Base-by-base conservation (phyloP, 495 filamentous ascomycete genomes). In the Oidiodendron maius region DNA sequence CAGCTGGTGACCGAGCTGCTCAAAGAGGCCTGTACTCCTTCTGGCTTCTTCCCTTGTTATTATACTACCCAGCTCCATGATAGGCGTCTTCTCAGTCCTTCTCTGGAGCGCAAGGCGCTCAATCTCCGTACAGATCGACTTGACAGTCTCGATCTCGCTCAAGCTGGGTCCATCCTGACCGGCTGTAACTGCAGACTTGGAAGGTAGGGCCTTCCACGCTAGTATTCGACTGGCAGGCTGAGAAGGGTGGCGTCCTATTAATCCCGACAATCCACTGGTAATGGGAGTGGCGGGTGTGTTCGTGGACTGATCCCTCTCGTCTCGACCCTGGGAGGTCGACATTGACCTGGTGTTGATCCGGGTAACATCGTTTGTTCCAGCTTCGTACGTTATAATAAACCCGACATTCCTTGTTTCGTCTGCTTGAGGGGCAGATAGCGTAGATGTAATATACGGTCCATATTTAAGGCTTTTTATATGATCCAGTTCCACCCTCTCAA, bases 391-490 rank as follows among this genome's bases (percentile, higher is more conserved):
- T 9, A 98, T 63, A 1, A 94, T 74, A 26, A 96, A 69, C 2
- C 93, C 93, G 8, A 95, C 80, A 50, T 96, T 96, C 58, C 72
- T 80, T 35, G 71, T 66, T 60, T 88, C 85, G 53, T 97, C 84
- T 20, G 75, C 71, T 51, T 94, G 86, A 1, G 77, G 66, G 0
- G 80, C 63, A 3, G 90, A 84, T 20, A 96, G 70, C 2, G 87
- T 90, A 1, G 83, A 90, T 1, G 88, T 95, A 59, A 98, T 87
- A 59, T 96, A 97, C 1, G 85, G 83, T 23, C 91, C 93, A 51
- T 83, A 77, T 46, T 77, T 77, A 39, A 98, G 81, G 37, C 74
- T 72, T 1, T 70, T 68, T 22, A 97, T 66, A 40, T 85, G 82
- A 5, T 76, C 74, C 24, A 96, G 71, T 46, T 84, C 82, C 11